Evolutionary conservation across 176 grass and related monocot genomes (phyloP).

Genomic region (Rhynchospora tenuis): DNA sequence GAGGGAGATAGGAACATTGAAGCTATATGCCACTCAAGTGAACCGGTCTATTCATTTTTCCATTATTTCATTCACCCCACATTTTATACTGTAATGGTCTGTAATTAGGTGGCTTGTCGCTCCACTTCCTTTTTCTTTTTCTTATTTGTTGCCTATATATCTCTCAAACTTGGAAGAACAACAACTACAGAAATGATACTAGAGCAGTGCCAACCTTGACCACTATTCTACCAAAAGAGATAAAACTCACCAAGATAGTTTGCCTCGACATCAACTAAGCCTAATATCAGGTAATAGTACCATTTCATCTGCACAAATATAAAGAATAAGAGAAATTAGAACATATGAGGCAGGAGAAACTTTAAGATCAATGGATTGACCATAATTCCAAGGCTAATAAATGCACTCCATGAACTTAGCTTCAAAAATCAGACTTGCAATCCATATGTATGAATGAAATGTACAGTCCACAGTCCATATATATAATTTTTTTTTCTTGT

Average conservation of each 20-base stretch:
- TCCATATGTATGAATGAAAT: not conserved
- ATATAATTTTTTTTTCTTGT: not conserved
- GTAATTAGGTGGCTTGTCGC: not conserved
- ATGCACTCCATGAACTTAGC: not conserved
- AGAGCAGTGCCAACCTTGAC: constrained; percentile 21
- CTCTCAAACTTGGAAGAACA: not conserved
- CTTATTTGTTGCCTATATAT: not conserved
- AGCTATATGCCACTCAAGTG: not conserved
- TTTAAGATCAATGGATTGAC: not conserved
- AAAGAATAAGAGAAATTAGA: constrained; percentile 3
- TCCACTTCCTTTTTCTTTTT: not conserved
- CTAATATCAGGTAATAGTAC: constrained; percentile 56
- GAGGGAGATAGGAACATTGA: not conserved
- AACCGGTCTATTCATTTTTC: not conserved
- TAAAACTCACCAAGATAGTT: constrained; percentile 54
- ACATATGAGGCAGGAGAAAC: not conserved
- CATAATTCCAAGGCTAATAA: not conserved
- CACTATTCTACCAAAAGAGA: constrained; percentile 25
- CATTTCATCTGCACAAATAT: constrained; percentile 54
- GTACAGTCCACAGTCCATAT: not conserved
- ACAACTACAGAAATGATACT: no score
- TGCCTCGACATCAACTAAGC: constrained; percentile 59
- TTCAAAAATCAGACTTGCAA: not conserved
- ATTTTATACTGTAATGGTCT: not conserved
- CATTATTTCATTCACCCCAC: not conserved